Percentiles rank a stretch among this genome's conserved stretches.
These are phyloP conservation scores for Chalaropsis ovoidea DNA, from an alignment of 2,329 filamentous ascomycete genomes.

Conservation along the genomic window DNA sequence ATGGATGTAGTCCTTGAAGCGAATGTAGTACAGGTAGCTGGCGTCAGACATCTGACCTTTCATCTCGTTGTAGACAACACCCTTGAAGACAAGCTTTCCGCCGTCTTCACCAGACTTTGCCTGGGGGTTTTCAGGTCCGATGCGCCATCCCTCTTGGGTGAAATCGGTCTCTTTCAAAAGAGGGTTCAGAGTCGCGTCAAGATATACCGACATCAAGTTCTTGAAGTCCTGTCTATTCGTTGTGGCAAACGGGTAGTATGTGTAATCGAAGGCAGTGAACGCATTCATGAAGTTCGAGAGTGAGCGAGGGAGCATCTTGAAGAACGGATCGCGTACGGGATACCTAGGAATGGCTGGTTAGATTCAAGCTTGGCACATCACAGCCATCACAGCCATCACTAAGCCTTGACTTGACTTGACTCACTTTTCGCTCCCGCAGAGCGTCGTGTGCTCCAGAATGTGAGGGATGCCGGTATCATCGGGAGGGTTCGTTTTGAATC, in stretches of 20 bases:
- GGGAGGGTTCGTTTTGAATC: constrained; percentile 97
- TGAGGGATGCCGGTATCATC: constrained; percentile 94
- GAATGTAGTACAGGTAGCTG: constrained; percentile 89
- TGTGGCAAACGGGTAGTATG: constrained; percentile 94
- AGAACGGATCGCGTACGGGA: constrained; percentile 97
- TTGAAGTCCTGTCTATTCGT: constrained; percentile 92
- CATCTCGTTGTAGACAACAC: constrained; percentile 99
- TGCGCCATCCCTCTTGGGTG: constrained; percentile 90
- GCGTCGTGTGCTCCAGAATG: constrained; percentile 92
- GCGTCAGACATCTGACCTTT: constrained; percentile 98
- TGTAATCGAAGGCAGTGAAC: constrained; percentile 92
- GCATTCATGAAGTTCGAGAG: constrained; percentile 99
- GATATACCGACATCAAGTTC: constrained; percentile 91
- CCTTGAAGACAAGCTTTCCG: constrained; percentile 80
- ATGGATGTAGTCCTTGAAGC: constrained; percentile 89
- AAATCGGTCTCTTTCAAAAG: constrained; percentile 87
- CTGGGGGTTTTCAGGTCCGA: constrained; percentile 80
- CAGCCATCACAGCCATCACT: constrained; percentile 5
- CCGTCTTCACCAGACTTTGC: constrained; percentile 46
- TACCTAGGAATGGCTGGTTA: constrained; percentile 49
- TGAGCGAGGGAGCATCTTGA: constrained; percentile 97
- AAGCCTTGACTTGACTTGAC: constrained; percentile 29
- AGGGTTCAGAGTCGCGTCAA: constrained; percentile 86
- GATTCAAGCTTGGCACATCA: constrained; percentile 28
- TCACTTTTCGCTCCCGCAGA: constrained; percentile 90